These are phyloP conservation scores for Colletotrichum tamarilloi DNA, from an alignment of 2,329 filamentous ascomycete species.

Conservation along the genomic window DNA sequence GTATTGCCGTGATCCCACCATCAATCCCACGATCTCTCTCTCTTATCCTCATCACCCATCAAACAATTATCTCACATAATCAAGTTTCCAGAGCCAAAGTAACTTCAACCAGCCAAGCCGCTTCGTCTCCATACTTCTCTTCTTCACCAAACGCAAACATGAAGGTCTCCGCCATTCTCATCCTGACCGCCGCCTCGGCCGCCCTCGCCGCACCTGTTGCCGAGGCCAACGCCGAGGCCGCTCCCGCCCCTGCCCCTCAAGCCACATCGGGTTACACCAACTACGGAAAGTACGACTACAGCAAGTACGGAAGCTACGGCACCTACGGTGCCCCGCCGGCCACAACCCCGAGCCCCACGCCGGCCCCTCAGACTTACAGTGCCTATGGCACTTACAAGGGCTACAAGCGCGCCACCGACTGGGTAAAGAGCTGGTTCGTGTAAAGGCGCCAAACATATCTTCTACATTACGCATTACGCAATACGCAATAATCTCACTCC, in stretches of 20 bases:
- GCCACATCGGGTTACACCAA: slow-evolving; percentile 7
- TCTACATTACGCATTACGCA: not conserved
- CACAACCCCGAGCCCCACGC: not conserved
- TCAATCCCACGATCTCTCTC: not conserved
- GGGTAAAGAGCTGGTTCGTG: slow-evolving; percentile 15
- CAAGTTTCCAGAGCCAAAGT: not conserved
- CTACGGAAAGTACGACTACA: slow-evolving; percentile 31
- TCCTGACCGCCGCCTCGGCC: slow-evolving; percentile 41
- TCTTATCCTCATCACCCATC: slow-evolving; percentile 8
- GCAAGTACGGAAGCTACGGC: slow-evolving; percentile 29
- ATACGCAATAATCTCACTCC: not conserved
- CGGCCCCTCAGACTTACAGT: not conserved
- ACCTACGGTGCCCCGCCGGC: slow-evolving; percentile 21
- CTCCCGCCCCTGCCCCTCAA: slow-evolving; percentile 6
- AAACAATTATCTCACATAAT: not conserved
- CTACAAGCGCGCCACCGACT: slow-evolving; percentile 30
- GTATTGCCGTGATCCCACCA: not conserved
- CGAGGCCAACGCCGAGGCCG: slow-evolving; percentile 27
- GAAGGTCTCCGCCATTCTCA: slow-evolving; percentile 44
- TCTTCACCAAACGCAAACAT: slow-evolving; percentile 38
- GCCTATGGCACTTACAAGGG: slow-evolving; percentile 16
- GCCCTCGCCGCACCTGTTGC: slow-evolving; percentile 35
- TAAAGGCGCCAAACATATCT: not conserved
- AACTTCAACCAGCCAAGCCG: not conserved
- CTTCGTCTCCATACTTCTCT: not conserved